phyloP scores from a whole-genome alignment of 441 rosid species.

The Aquilaria agallochum region DNA sequence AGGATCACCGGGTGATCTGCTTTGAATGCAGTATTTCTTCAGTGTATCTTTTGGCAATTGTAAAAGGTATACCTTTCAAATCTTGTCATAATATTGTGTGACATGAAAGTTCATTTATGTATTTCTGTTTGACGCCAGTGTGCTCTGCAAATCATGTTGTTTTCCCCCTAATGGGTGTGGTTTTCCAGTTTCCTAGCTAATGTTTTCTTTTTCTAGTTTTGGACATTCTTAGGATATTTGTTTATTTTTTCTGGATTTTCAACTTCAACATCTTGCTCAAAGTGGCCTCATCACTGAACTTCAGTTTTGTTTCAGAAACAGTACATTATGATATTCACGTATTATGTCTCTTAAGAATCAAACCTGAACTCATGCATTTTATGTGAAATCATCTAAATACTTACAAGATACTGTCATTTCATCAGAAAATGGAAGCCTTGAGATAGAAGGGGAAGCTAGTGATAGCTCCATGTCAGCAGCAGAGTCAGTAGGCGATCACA shows the following conservation, averaged over 20 bases:
- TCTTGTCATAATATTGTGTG: too few relatives aligned
- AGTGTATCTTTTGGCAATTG: too few relatives aligned
- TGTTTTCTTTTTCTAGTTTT: slow-evolving; percentile 26
- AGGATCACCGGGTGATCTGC: too few relatives aligned
- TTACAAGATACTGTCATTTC: slow-evolving; percentile 19
- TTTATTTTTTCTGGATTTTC: slow-evolving; percentile 28
- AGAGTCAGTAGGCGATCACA: slow-evolving; percentile 7
- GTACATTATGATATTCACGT: slow-evolving; percentile 21
- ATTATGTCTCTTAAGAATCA: slow-evolving; percentile 19
- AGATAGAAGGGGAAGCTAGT: slow-evolving; percentile 25
- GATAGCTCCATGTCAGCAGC: slow-evolving; percentile 25
- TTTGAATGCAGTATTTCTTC: too few relatives aligned
- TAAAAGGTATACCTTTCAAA: too few relatives aligned
- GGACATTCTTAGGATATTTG: slow-evolving; percentile 32
- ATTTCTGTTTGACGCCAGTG: too few relatives aligned
- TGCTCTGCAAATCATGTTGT: neutral
- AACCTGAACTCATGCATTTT: slow-evolving; percentile 16
- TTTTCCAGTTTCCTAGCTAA: slow-evolving; percentile 17
- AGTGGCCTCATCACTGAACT: slow-evolving; percentile 32
- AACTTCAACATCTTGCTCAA: slow-evolving; percentile 29
- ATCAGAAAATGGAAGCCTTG: slow-evolving; percentile 28
- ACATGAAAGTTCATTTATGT: too few relatives aligned
- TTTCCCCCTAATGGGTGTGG: slow-evolving; percentile 8
- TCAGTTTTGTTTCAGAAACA: slow-evolving; percentile 22
- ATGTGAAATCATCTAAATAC: slow-evolving; percentile 17